phyloP scores from a whole-genome alignment of 345 rosid genomes.

The Citrus glauca region DNA sequence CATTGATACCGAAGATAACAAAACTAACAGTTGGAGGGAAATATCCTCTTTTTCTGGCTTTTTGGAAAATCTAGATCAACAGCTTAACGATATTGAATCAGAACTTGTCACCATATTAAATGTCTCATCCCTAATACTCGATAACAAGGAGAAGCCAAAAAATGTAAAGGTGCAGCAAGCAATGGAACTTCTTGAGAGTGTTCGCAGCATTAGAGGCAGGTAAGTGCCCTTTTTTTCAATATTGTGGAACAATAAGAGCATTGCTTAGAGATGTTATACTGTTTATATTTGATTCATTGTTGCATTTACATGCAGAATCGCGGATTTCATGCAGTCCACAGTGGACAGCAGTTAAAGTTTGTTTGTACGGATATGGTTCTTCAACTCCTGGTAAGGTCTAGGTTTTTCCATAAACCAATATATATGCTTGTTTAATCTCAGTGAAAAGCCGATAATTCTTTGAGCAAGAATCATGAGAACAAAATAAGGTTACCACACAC shows the following conservation, averaged over 20 bases:
- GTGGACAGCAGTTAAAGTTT: slow-evolving; percentile 18
- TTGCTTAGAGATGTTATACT: not conserved
- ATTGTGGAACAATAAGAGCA: slow-evolving; percentile 1
- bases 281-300: not conserved
- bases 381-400: slow-evolving; percentile 15
- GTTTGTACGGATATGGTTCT: not conserved
- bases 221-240: slow-evolving; percentile 16
- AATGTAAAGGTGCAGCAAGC: slow-evolving; percentile 58
- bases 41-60: slow-evolving; percentile 58
- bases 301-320: slow-evolving; percentile 29
- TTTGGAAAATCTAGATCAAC: slow-evolving; percentile 55
- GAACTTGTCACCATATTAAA: slow-evolving; percentile 61
- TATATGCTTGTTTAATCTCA: not conserved
- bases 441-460: not conserved
- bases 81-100: slow-evolving; percentile 58
- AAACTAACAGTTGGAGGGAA: slow-evolving; percentile 19
- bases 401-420: not conserved
- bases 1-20: slow-evolving; percentile 23
- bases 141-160: slow-evolving; percentile 42
- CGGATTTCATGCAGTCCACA: slow-evolving; percentile 23
- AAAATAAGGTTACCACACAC: not conserved
- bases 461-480: not conserved
- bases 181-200: slow-evolving; percentile 56
- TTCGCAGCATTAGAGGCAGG: slow-evolving; percentile 55
- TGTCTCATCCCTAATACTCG: slow-evolving; percentile 50